Percentiles rank a stretch among this genome's conserved stretches.
phyloP scores from a whole-genome alignment of 257 asterid genomes.

The Euphrasia confusa region DNA sequence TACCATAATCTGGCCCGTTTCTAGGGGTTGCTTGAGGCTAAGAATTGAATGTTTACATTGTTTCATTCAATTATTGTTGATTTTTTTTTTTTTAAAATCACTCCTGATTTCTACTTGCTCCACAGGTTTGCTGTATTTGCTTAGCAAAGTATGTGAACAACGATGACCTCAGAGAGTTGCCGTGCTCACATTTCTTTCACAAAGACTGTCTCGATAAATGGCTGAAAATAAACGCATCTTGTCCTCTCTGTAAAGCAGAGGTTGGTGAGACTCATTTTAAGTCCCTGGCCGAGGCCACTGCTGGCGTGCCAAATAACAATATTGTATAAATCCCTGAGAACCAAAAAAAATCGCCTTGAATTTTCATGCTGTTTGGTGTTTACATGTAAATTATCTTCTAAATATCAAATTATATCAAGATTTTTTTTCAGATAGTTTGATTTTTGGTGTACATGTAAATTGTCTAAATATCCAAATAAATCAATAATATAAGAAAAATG shows the following conservation, averaged over 20 bases:
- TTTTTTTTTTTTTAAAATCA: neutral
- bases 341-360: too few species aligned
- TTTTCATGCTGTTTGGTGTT: too few species aligned
- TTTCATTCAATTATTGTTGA: neutral
- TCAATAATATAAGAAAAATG: too few species aligned
- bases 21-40: neutral
- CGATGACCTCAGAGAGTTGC: conserved; percentile 81
- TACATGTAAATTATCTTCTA: too few species aligned
- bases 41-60: neutral
- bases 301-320: conserved; percentile 40
- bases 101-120: neutral
- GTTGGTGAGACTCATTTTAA: conserved; percentile 64
- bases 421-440: too few species aligned
- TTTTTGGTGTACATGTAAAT: too few species aligned
- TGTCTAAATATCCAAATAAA: too few species aligned
- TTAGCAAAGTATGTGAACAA: conserved; percentile 74
- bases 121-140: conserved; percentile 94
- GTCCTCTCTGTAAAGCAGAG: conserved; percentile 95
- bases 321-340: neutral
- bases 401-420: too few species aligned
- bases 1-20: neutral
- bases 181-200: conserved; percentile 88
- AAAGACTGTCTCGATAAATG: conserved; percentile 93
- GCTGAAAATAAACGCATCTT: conserved; percentile 80
- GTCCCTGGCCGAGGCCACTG: conserved; percentile 58